Base-by-base conservation (phyloP, 2,329 filamentous ascomycete genomes). In the Sarocladium kiliense region DNA sequence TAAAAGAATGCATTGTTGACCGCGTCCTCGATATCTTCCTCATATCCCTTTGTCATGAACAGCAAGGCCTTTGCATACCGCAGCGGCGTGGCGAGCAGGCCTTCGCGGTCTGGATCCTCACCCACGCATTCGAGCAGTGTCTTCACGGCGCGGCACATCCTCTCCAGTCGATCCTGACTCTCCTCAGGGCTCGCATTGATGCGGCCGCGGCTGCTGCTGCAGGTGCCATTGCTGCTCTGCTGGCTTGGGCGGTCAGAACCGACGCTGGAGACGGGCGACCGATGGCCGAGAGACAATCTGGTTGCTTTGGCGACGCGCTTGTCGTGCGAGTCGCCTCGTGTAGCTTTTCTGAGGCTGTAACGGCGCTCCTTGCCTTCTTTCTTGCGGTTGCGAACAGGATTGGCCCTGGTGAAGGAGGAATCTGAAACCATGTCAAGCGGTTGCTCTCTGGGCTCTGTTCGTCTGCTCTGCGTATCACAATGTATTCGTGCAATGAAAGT, bases 31-130 rank as follows among this genome's bases (percentile, higher is more conserved):
- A 97, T 84, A 65, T 97, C 96, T 75, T 96, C 86, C 74, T 97
- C 91, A 69, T 99, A 99, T 41, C 94, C 94, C 70, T 95, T 91
- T 4, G 94, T 97, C 71, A 97, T 91, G 77, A 88, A 95, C 60
- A 97, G 83, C 82, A 99, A 86, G 12, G 94, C 94, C 72, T 96
- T 94, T 44, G 94, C 93, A 70, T 97, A 97, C 59, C 94, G 82
- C 65, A 88, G 84, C 0, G 94, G 94, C 0, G 85, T 87, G 34
- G 77, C 82, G 16, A 86, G 73, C 39, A 88, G 71, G 37, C 85
- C 85, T 59, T 85, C 80, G 30, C 85, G 78, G 60, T 84, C 76
- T 0, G 84, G 82, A 60, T 88, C 83, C 69, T 88, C 85, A 61
- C 85, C 85, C 5, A 88, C 73, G 61, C 85, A 88, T 67, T 87